Evolutionary conservation across 306 rosid genomes (phyloP).

Genomic region (Cucumis melo): DNA sequence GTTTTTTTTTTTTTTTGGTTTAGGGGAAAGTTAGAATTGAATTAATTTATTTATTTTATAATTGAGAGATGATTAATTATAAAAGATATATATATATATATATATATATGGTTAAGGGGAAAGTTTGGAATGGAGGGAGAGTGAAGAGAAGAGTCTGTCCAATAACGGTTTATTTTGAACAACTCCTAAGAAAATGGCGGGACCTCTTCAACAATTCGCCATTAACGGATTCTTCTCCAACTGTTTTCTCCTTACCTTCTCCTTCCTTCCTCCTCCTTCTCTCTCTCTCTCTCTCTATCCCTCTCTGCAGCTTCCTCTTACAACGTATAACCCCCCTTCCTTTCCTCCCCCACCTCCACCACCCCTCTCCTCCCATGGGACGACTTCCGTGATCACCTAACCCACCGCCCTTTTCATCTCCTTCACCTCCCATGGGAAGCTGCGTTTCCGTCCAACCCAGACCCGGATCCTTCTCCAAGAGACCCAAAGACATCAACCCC

Average conservation of each 20-base stretch:
- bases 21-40: too few relatives aligned
- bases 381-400: neutral
- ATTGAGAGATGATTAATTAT: too few relatives aligned
- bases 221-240: neutral
- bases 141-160: neutral
- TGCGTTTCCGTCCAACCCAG: slow-evolving; percentile 50
- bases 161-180: neutral
- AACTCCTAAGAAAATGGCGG: slow-evolving; percentile 3
- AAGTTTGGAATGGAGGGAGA: neutral
- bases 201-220: neutral
- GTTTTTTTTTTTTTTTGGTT: too few relatives aligned
- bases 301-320: neutral
- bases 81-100: too few relatives aligned
- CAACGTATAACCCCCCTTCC: too few relatives aligned
- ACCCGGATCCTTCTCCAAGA: slow-evolving; percentile 9
- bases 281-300: neutral
- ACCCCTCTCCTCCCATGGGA: slow-evolving; percentile 41
- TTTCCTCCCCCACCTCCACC: too few relatives aligned
- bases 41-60: too few relatives aligned
- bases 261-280: slow-evolving; percentile 4
- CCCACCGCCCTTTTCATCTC: neutral
- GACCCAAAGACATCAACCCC: slow-evolving; percentile 8
- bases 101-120: too few relatives aligned
- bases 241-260: neutral
- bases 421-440: slow-evolving; percentile 61